phyloP scores from a whole-genome alignment of 495 filamentous ascomycete genomes.

The Penicillium fimorum region DNA sequence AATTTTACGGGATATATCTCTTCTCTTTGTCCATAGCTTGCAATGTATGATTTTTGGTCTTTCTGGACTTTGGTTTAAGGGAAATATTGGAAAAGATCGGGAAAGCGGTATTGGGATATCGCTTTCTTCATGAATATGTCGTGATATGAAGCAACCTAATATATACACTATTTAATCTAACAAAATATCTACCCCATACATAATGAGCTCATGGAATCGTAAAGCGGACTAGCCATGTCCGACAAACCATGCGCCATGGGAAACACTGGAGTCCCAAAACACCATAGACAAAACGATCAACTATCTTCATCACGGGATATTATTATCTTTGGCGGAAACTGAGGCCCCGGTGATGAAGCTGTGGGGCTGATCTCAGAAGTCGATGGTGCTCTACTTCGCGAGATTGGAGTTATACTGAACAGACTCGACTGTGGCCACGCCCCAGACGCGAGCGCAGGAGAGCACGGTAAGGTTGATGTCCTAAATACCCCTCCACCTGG shows the following conservation, averaged over 20 bases:
- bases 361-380: constrained; percentile 1
- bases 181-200: background rate
- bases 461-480: background rate
- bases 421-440: background rate
- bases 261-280: background rate
- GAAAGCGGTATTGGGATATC: background rate
- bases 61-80: background rate
- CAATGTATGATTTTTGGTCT: background rate
- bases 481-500: background rate
- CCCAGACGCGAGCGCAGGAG: background rate
- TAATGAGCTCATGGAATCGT: background rate
- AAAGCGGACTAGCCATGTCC: background rate
- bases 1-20: background rate
- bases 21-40: background rate
- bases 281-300: background rate
- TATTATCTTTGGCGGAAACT: background rate
- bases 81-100: background rate
- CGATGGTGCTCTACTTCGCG: constrained; percentile 2
- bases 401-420: background rate
- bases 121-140: background rate
- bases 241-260: background rate
- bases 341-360: background rate
- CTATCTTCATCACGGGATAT: background rate
- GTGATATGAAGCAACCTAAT: background rate
- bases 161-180: background rate